A percentile compares a stretch with the other conserved stretches of the same genome.
These are phyloP conservation scores for Gypsophila paniculata DNA, from an alignment of 179 eudicot species.

Conservation along the genomic window DNA sequence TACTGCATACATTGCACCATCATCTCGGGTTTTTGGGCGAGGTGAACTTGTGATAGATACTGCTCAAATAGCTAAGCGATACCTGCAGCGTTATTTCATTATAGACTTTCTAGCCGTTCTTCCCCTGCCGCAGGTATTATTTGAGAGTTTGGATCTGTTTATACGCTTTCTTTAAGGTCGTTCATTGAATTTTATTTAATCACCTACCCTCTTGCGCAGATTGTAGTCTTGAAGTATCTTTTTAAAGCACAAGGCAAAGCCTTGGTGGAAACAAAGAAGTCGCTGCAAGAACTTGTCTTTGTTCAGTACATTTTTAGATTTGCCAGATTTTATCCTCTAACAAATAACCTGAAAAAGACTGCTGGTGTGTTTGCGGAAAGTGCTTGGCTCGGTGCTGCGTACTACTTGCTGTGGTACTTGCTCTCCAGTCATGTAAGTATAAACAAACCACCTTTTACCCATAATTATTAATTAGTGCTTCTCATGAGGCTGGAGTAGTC, in stretches of 20 bases:
- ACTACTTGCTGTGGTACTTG: conserved; percentile 52
- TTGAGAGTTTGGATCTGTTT: not conserved
- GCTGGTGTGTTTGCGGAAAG: conserved; percentile 55
- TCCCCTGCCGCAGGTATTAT: conserved; percentile 51
- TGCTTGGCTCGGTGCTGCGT: conserved; percentile 59
- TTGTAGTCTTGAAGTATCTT: conserved; percentile 43
- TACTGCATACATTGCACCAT: conserved; percentile 55
- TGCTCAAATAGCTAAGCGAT: conserved; percentile 41
- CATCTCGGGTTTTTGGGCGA: conserved; percentile 53
- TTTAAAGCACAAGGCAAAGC: conserved; percentile 29
- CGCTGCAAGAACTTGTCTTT: conserved; percentile 35
- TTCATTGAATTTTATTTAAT: not conserved
- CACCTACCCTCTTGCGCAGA: conserved; percentile 25
- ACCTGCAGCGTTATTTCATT: conserved; percentile 42
- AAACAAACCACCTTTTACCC: not conserved
- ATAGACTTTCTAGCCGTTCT: conserved; percentile 46
- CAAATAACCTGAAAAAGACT: conserved; percentile 49
- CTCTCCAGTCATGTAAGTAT: conserved; percentile 58
- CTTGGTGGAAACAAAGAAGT: conserved; percentile 38
- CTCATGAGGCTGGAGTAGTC: not conserved
- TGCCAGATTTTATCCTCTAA: conserved; percentile 45
- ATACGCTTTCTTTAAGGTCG: not conserved
- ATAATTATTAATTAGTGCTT: not conserved
- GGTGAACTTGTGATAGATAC: conserved; percentile 56
- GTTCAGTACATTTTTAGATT: conserved; percentile 44